Conservation (phyloP, 1,284 basidiomycete species). For the Trichosporon coremiiforme region DNA sequence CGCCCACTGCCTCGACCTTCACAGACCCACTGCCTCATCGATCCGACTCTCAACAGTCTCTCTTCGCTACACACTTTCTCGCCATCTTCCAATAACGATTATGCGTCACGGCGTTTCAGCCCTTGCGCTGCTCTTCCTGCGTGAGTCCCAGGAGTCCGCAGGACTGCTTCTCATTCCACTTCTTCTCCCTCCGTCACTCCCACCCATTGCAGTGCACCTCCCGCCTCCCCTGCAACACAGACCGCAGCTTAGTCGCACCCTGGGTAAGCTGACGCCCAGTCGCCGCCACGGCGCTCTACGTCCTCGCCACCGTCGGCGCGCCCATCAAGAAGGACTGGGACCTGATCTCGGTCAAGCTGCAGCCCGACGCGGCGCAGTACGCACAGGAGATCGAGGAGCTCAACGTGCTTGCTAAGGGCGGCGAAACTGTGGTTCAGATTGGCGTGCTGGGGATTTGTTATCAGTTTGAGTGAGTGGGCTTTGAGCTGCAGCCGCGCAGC, state of each 20-base stretch:
- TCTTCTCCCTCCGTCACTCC: neutral
- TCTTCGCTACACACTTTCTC: neutral
- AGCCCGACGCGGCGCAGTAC: neutral
- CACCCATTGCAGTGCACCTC: neutral
- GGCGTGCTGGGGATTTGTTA: conserved; percentile 20
- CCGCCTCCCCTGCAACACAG: neutral
- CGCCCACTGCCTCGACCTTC: neutral
- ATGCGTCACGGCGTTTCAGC: neutral
- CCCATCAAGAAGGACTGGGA: conserved; percentile 10
- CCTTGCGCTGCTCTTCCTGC: neutral
- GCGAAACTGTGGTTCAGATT: neutral
- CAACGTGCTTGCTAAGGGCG: neutral
- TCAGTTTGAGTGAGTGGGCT: conserved; percentile 16
- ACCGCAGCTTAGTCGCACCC: too few relatives aligned
- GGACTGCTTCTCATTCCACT: neutral
- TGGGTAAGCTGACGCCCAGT: neutral
- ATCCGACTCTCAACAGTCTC: neutral
- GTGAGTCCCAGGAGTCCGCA: neutral
- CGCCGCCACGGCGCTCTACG: neutral
- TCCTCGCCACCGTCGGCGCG: neutral
- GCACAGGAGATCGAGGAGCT: neutral
- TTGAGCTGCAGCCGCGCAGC: too few relatives aligned
- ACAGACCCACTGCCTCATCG: neutral
- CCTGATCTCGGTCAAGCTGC: neutral
- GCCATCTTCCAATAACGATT: neutral